These are phyloP conservation scores for Malassezia furfur DNA, from an alignment of 1,284 basidiomycete species.

Conservation along the genomic window DNA sequence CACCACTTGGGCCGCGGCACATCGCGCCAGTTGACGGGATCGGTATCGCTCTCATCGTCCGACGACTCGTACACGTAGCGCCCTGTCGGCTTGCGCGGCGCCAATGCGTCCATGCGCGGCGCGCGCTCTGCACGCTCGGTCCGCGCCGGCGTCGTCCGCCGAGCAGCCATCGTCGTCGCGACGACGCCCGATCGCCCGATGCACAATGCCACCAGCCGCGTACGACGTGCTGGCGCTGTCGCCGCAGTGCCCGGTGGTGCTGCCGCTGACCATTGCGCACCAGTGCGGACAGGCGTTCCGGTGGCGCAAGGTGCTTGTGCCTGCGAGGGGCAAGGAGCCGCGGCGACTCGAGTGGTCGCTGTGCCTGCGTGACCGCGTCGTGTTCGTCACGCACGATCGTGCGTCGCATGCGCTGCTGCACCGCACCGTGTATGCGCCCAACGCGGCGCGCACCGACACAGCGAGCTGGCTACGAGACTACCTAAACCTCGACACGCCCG, in stretches of 20 bases:
- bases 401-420: conserved; percentile 31
- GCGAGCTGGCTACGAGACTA: conserved; percentile 71
- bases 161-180: neutral
- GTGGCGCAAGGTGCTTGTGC: conserved; percentile 38
- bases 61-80: conserved; percentile 17
- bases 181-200: conserved; percentile 2
- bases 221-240: conserved; percentile 8
- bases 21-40: neutral
- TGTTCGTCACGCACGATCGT: conserved; percentile 39
- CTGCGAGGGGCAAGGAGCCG: neutral
- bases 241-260: conserved; percentile 21
- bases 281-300: conserved; percentile 46
- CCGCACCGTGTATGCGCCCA: conserved; percentile 20
- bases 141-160: neutral
- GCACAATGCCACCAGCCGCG: neutral
- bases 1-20: neutral
- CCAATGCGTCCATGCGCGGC: neutral
- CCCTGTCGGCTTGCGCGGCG: conserved; percentile 8
- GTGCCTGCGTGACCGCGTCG: conserved; percentile 41
- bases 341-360: conserved; percentile 36
- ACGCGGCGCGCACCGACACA: conserved; percentile 51
- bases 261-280: conserved; percentile 41
- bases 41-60: conserved; percentile 6
- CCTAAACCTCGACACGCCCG: conserved; percentile 73
- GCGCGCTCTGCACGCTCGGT: neutral